phyloP scores from a whole-genome alignment of 164 flowering plant species.

The Cinnamomum chago region DNA sequence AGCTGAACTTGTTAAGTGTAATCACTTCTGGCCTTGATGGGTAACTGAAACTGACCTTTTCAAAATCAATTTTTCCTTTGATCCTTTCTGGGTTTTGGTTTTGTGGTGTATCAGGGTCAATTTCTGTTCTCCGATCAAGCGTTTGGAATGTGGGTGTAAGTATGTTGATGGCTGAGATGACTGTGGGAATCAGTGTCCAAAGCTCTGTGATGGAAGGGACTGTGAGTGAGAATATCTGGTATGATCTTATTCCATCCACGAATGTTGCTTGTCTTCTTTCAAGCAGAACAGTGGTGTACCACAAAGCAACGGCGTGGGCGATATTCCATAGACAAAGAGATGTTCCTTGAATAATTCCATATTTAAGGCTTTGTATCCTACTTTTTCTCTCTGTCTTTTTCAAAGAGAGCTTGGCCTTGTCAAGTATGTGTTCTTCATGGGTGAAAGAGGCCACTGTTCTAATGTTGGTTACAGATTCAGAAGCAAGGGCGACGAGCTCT shows the following conservation, averaged over 20 bases:
- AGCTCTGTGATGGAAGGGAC: conserved; percentile 76
- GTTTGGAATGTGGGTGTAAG: conserved; percentile 56
- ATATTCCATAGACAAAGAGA: conserved; percentile 67
- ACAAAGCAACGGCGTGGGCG: conserved; percentile 74
- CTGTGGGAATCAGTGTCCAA: conserved; percentile 67
- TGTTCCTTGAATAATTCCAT: conserved; percentile 59
- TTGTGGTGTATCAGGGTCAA: conserved; percentile 47
- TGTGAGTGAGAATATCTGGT: conserved; percentile 74
- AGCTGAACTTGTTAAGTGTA: conserved; percentile 42
- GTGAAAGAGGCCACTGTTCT: conserved; percentile 65
- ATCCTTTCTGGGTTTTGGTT: conserved; percentile 24
- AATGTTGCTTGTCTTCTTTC: conserved; percentile 43
- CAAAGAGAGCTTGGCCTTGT: conserved; percentile 38
- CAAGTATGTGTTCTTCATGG: conserved; percentile 57
- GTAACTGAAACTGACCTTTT: conserved; percentile 42
- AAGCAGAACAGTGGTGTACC: conserved; percentile 62
- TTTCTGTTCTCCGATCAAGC: conserved; percentile 53
- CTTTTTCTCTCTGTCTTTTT: conserved; percentile 37
- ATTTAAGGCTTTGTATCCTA: conserved; percentile 51
- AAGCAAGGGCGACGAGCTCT: conserved; percentile 46
- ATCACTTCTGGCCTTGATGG: conserved; percentile 53
- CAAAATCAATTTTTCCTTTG: conserved; percentile 44
- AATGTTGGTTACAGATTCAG: conserved; percentile 61
- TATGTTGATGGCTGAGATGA: conserved; percentile 47
- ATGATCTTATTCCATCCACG: conserved; percentile 57